Evolutionary conservation across 495 filamentous ascomycete species (phyloP).

Genomic region (Amniculicola lignicola): DNA sequence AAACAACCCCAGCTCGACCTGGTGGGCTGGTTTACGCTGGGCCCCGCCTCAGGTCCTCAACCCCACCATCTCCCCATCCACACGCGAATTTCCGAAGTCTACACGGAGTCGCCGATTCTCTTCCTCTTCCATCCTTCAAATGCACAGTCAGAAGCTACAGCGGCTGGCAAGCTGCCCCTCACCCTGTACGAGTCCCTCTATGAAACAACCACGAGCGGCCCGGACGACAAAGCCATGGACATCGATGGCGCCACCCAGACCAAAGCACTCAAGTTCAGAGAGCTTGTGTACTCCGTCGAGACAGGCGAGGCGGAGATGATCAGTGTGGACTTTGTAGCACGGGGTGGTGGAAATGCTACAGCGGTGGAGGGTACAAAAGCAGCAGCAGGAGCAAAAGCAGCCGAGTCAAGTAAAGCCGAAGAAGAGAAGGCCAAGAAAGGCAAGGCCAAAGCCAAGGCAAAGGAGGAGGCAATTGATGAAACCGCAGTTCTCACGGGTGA

Average conservation of each 20-base stretch:
- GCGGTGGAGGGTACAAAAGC: slow-evolving; percentile 47
- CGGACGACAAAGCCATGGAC: slow-evolving; percentile 60
- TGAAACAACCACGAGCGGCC: slow-evolving; percentile 56
- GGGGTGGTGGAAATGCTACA: slow-evolving; percentile 74
- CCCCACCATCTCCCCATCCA: slow-evolving; percentile 68
- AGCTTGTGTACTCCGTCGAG: slow-evolving; percentile 82
- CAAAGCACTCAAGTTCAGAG: slow-evolving; percentile 64
- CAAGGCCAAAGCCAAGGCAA: slow-evolving; percentile 42
- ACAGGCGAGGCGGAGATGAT: slow-evolving; percentile 98
- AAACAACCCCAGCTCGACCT: slow-evolving; percentile 77
- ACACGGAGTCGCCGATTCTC: slow-evolving; percentile 84
- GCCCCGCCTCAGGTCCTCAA: slow-evolving; percentile 68
- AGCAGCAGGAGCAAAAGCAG: slow-evolving; percentile 13
- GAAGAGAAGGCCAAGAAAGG: slow-evolving; percentile 39
- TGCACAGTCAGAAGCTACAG: slow-evolving; percentile 47
- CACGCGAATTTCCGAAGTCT: slow-evolving; percentile 63
- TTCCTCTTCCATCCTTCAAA: slow-evolving; percentile 76
- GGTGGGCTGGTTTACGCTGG: slow-evolving; percentile 91
- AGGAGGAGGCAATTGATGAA: slow-evolving; percentile 33
- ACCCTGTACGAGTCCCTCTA: slow-evolving; percentile 85
- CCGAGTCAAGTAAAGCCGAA: slow-evolving; percentile 30
- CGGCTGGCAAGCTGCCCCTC: slow-evolving; percentile 78
- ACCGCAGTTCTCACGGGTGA: slow-evolving; percentile 61
- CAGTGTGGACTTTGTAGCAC: slow-evolving; percentile 83
- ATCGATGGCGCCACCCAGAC: slow-evolving; percentile 57